Conservation (phyloP, 2,329 filamentous ascomycete genomes). For the Phaeosphaeriaceae sp. region DNA sequence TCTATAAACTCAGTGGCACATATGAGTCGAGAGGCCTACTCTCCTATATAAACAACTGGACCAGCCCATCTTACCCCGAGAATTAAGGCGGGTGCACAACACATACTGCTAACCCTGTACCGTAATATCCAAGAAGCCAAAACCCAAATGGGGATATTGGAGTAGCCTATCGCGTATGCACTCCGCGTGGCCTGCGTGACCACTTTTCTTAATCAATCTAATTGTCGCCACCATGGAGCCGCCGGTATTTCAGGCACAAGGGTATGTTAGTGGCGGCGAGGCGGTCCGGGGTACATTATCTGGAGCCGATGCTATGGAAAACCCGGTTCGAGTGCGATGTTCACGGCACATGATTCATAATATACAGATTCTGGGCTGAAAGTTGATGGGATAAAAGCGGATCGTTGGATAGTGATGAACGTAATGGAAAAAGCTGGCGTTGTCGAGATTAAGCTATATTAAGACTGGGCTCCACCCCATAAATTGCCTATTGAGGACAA, state of each 20-base stretch:
- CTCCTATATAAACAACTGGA: constrained; percentile 27
- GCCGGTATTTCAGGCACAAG: constrained; percentile 31
- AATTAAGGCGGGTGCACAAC: constrained; percentile 14
- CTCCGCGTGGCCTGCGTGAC: constrained; percentile 28
- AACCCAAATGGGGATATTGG: constrained; percentile 13
- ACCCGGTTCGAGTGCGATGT: background rate
- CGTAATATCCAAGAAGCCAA: constrained; percentile 30
- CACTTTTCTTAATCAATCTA: constrained; percentile 42
- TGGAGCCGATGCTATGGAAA: background rate
- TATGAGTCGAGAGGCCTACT: background rate
- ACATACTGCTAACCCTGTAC: constrained; percentile 18
- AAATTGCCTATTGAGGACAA: too few species aligned
- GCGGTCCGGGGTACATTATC: constrained; percentile 39
- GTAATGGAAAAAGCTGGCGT: background rate
- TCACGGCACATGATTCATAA: background rate
- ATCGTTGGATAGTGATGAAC: background rate
- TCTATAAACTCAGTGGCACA: too few species aligned
- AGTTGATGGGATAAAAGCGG: background rate
- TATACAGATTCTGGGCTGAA: background rate
- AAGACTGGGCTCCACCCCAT: too few species aligned
- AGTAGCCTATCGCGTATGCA: constrained; percentile 8
- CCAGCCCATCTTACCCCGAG: constrained; percentile 6
- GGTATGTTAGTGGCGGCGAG: constrained; percentile 38
- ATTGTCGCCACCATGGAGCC: constrained; percentile 38
- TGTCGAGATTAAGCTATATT: constrained; percentile 14